phyloP scores from a whole-genome alignment of 176 grass and related monocot genomes.

The Paspalum notatum region DNA sequence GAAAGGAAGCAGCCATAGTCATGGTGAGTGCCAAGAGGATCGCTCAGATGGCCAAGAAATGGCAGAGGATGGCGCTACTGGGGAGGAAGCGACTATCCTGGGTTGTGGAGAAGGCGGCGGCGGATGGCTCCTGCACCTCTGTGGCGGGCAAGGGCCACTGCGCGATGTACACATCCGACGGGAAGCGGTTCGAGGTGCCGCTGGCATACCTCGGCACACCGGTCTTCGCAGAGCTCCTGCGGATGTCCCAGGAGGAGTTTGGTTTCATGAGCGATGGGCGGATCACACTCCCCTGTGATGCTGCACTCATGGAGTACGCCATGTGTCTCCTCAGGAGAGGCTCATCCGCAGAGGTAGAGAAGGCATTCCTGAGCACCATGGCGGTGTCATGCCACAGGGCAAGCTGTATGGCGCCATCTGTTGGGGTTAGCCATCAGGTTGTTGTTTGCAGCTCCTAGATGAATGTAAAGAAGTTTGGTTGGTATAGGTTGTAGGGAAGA shows the following conservation, averaged over 20 bases:
- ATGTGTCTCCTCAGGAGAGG: slow-evolving; percentile 51
- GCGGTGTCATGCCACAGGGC: slow-evolving; percentile 10
- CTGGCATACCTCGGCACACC: slow-evolving; percentile 25
- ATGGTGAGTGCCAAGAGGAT: slow-evolving; percentile 47
- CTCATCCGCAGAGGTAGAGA: slow-evolving; percentile 54
- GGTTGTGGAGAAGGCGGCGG: too few relatives aligned
- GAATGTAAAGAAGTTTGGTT: neutral
- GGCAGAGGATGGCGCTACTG: slow-evolving; percentile 48
- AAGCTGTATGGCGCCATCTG: neutral
- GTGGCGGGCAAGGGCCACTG: slow-evolving; percentile 49
- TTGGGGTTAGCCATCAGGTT: neutral
- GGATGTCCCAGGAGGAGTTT: slow-evolving; percentile 59
- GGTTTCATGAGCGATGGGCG: slow-evolving; percentile 22
- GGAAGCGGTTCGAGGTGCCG: slow-evolving; percentile 48
- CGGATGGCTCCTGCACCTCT: too few relatives aligned
- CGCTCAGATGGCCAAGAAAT: slow-evolving; percentile 40
- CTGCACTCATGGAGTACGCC: slow-evolving; percentile 47
- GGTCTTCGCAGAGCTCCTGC: slow-evolving; percentile 45
- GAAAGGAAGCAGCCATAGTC: slow-evolving; percentile 11
- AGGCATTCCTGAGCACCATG: slow-evolving; percentile 48
- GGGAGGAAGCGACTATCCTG: slow-evolving; percentile 53
- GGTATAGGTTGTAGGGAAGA: neutral
- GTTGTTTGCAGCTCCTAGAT: neutral
- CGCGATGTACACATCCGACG: slow-evolving; percentile 40
- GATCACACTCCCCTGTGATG: slow-evolving; percentile 51